phyloP scores from a whole-genome alignment of 169 alveolate species.

The Amoebophrya sp. region DNA sequence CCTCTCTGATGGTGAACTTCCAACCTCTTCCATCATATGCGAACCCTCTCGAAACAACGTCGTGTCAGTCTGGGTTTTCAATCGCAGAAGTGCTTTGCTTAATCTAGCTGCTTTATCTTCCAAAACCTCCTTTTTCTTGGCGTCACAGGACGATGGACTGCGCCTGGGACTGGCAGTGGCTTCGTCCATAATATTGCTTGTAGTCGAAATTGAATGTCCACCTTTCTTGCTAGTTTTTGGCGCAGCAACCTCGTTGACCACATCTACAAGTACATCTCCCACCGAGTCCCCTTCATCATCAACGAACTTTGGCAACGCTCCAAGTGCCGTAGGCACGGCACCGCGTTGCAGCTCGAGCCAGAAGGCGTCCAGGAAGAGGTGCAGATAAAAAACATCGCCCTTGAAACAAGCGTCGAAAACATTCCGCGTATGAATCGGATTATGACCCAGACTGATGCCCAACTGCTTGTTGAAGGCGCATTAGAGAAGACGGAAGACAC shows the following conservation, averaged over 20 bases:
- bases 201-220: too few relatives aligned
- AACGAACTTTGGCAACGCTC: too few relatives aligned
- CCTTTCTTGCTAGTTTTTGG: not conserved
- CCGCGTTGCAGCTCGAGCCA: not conserved
- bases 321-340: too few relatives aligned
- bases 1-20: too few relatives aligned
- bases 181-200: too few relatives aligned
- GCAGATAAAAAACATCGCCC: not conserved
- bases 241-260: not conserved
- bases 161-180: too few relatives aligned
- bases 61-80: too few relatives aligned
- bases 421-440: not conserved
- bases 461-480: not conserved
- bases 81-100: not conserved
- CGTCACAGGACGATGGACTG: too few relatives aligned
- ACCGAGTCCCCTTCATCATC: not conserved
- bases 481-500: too few relatives aligned
- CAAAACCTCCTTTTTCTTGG: too few relatives aligned
- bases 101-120: not conserved
- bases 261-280: not conserved
- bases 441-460: not conserved
- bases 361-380: not conserved
- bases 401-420: not conserved
- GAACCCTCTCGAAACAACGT: too few relatives aligned
- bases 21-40: too few relatives aligned